phyloP scores from a whole-genome alignment of 768 basidiomycete genomes.

The Amanita phalloides region DNA sequence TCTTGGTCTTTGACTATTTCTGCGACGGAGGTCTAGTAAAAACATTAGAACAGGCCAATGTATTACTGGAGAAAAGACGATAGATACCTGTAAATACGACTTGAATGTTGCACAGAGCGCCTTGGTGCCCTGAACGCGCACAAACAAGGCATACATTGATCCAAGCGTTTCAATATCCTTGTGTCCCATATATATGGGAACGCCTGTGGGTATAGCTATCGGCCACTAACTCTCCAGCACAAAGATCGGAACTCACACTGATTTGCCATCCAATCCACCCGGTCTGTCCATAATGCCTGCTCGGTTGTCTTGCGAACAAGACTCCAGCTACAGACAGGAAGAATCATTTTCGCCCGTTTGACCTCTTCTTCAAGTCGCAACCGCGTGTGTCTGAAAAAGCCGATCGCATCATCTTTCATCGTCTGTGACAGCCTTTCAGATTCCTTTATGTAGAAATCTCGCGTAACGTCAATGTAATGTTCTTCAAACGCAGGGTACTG shows the following conservation, averaged over 20 bases:
- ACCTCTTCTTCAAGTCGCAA: slow-evolving; percentile 45
- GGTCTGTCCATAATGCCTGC: slow-evolving; percentile 32
- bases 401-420: slow-evolving; percentile 31
- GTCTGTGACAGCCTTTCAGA: slow-evolving; percentile 26
- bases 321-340: slow-evolving; percentile 39
- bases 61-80: slow-evolving; percentile 5
- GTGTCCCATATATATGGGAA: slow-evolving; percentile 32
- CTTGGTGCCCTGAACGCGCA: slow-evolving; percentile 42
- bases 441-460: slow-evolving; percentile 43
- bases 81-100: slow-evolving; percentile 45
- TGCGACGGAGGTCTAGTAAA: slow-evolving; percentile 39
- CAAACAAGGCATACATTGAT: slow-evolving; percentile 52
- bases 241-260: slow-evolving; percentile 15
- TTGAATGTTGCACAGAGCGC: slow-evolving; percentile 53
- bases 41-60: neutral
- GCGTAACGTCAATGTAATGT: slow-evolving; percentile 38
- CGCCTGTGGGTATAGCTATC: slow-evolving; percentile 25
- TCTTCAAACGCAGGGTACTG: slow-evolving; percentile 54
- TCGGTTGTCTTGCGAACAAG: slow-evolving; percentile 45
- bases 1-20: slow-evolving; percentile 53
- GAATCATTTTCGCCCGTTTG: slow-evolving; percentile 37
- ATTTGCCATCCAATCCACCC: slow-evolving; percentile 27
- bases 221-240: neutral
- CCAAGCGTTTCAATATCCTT: slow-evolving; percentile 32
- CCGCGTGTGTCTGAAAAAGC: slow-evolving; percentile 42